Conservation (phyloP, 495 filamentous ascomycete genomes). For the Penicillium antarcticum region DNA sequence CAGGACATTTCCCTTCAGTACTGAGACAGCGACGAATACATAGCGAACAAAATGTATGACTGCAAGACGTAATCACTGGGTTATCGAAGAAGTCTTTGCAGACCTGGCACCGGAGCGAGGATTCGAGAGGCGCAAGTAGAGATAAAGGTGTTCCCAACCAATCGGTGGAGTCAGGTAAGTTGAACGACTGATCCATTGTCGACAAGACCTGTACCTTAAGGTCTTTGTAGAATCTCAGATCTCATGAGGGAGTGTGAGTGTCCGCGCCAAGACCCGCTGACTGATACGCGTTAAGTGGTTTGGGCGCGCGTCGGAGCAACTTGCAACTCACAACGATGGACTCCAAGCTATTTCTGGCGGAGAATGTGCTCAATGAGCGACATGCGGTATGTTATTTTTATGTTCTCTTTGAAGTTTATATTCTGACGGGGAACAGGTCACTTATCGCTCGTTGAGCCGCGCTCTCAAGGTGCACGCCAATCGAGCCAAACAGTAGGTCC, state of each 20-base stretch:
- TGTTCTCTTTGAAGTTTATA: neutral
- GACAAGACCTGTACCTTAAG: neutral
- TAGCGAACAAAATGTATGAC: slow-evolving; percentile 93
- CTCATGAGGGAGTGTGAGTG: slow-evolving; percentile 13
- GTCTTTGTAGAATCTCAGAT: neutral
- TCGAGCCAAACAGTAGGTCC: slow-evolving; percentile 70
- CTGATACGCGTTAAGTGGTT: slow-evolving; percentile 52
- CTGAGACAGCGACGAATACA: slow-evolving; percentile 86
- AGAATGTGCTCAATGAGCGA: slow-evolving; percentile 72
- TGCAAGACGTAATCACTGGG: slow-evolving; percentile 91
- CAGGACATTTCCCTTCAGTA: slow-evolving; percentile 78
- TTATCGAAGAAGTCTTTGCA: slow-evolving; percentile 97
- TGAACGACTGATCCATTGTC: slow-evolving; percentile 47
- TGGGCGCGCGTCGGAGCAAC: slow-evolving; percentile 33
- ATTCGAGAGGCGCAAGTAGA: slow-evolving; percentile 71
- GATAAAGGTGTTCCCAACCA: slow-evolving; percentile 81
- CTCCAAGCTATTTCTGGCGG: slow-evolving; percentile 69
- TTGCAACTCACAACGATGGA: slow-evolving; percentile 31
- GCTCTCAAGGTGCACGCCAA: slow-evolving; percentile 79
- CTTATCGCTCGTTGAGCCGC: slow-evolving; percentile 78
- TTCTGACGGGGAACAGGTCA: slow-evolving; percentile 55
- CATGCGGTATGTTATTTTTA: slow-evolving; percentile 56
- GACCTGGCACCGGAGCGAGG: slow-evolving; percentile 86
- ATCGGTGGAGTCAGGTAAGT: slow-evolving; percentile 86
- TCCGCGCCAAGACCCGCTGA: slow-evolving; percentile 44